phyloP scores from a whole-genome alignment of 2,329 filamentous ascomycete genomes.

The Fusarium cicatricum region DNA sequence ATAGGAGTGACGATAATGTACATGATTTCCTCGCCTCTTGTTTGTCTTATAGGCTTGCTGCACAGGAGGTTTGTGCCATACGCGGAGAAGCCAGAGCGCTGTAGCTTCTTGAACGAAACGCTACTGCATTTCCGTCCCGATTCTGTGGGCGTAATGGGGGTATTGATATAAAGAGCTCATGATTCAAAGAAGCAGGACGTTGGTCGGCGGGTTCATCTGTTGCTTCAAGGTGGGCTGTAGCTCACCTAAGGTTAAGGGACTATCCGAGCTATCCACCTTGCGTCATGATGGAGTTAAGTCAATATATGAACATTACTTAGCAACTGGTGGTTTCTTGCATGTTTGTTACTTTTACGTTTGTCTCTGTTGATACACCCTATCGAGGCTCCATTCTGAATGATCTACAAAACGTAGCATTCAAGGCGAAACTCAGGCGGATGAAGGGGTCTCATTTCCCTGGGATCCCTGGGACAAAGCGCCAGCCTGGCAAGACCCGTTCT shows the following conservation, averaged over 20 bases:
- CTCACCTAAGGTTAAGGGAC: slow-evolving; percentile 8
- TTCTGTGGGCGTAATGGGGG: no score
- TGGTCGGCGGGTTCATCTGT: background rate
- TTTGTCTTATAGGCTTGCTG: background rate
- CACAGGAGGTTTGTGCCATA: no score
- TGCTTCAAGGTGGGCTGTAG: background rate
- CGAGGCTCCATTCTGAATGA: background rate
- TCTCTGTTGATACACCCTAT: no score
- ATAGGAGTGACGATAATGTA: slow-evolving; percentile 1
- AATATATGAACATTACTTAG: no score
- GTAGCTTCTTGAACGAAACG: no score
- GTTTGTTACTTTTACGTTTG: no score
- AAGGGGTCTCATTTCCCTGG: slow-evolving; percentile 27
- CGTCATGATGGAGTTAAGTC: background rate
- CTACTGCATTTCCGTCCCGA: background rate
- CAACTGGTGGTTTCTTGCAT: no score
- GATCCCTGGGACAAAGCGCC: slow-evolving; percentile 28
- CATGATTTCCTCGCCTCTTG: background rate
- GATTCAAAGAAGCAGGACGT: no score
- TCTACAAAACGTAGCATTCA: slow-evolving; percentile 13
- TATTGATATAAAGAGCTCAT: no score
- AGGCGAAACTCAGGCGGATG: slow-evolving; percentile 13
- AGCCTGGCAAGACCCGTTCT: slow-evolving; percentile 31
- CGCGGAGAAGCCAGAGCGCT: no score
- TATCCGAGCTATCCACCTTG: background rate